These are phyloP conservation scores for Calocera cornea DNA, from an alignment of 768 basidiomycete genomes.

Conservation along the genomic window DNA sequence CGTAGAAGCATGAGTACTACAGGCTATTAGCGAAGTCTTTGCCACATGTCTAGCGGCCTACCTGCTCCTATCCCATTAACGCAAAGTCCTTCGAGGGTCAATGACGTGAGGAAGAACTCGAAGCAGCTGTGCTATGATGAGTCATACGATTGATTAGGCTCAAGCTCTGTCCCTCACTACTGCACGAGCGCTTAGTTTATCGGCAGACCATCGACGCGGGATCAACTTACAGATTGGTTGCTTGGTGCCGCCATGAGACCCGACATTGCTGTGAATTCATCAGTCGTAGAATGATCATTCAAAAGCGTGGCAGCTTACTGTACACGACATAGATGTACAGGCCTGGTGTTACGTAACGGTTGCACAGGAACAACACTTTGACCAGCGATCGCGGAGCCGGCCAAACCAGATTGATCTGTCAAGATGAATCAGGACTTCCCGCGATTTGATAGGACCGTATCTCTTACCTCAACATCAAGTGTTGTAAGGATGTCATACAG, in stretches of 20 bases:
- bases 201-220: too few species aligned
- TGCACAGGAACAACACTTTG: not conserved
- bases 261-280: not conserved
- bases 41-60: not conserved
- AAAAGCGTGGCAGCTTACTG: not conserved
- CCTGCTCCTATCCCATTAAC: not conserved
- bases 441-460: not conserved
- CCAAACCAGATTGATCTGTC: not conserved
- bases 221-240: not conserved
- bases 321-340: not conserved
- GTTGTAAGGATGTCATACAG: not conserved
- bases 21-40: not conserved
- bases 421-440: not conserved
- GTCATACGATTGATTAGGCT: not conserved
- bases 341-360: not conserved
- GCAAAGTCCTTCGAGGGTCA: not conserved
- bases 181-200: too few species aligned
- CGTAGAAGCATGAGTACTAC: not conserved
- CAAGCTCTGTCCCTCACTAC: too few species aligned
- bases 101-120: not conserved
- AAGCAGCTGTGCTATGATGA: not conserved
- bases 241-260: not conserved
- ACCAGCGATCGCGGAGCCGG: not conserved
- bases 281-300: too few species aligned
- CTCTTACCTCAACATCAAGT: not conserved